Conservation (phyloP, 2,329 filamentous ascomycete species). For the Cladophialophora yegresii region DNA sequence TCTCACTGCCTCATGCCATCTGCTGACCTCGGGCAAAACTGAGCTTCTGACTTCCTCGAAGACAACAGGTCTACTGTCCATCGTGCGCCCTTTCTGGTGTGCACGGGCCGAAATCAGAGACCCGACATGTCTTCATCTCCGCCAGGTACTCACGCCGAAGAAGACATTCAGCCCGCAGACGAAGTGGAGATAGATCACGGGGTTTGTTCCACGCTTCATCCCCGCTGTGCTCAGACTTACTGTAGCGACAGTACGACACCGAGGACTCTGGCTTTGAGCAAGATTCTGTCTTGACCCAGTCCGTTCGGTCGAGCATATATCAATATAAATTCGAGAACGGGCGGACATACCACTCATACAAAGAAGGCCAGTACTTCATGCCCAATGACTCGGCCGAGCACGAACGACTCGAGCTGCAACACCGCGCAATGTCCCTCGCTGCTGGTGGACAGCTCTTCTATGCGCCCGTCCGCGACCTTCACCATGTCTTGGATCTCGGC, state of each 20-base stretch:
- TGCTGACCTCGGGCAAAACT: neutral
- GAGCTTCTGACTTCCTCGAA: neutral
- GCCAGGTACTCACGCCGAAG: neutral
- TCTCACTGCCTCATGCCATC: neutral
- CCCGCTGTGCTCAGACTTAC: constrained; percentile 5
- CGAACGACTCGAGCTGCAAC: constrained; percentile 42
- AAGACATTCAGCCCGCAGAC: neutral
- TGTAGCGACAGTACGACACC: constrained; percentile 14
- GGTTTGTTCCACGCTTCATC: neutral
- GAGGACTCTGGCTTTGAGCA: constrained; percentile 17
- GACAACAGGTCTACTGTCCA: neutral
- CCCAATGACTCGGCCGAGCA: constrained; percentile 44
- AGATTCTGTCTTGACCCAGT: constrained; percentile 16
- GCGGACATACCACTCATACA: constrained; percentile 34
- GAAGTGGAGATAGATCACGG: constrained; percentile 9
- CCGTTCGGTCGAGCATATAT: constrained; percentile 12
- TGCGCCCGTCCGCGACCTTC: constrained; percentile 32
- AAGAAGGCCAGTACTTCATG: constrained; percentile 39
- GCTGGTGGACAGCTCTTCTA: constrained; percentile 16
- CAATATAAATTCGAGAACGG: constrained; percentile 30
- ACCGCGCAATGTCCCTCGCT: constrained; percentile 35
- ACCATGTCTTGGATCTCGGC: constrained; percentile 32
- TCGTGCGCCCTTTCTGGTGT: too few relatives aligned
- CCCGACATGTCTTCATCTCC: neutral
- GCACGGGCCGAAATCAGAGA: neutral